Conservation (phyloP, 2,329 filamentous ascomycete genomes). For the Chrysoporthe cubensis region DNA sequence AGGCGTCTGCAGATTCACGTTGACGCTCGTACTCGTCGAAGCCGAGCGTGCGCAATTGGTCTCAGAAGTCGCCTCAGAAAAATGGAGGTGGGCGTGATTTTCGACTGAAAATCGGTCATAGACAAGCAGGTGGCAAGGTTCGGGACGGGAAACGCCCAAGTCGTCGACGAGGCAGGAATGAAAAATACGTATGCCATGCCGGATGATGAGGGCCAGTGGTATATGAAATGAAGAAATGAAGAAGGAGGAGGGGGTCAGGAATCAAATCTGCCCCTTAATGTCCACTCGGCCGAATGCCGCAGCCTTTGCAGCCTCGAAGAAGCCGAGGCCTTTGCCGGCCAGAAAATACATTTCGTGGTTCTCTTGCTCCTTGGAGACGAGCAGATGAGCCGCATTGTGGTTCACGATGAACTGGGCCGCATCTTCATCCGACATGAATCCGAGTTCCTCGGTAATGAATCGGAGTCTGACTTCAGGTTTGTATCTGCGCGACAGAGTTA, state of each 20-base stretch:
- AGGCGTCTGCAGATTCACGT: not conserved
- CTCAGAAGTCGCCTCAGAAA: not conserved
- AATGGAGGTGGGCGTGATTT: not conserved
- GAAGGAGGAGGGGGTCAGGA: slow-evolving; percentile 15
- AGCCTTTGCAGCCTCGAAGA: slow-evolving; percentile 75
- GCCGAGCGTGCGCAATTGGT: not conserved
- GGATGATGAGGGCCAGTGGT: slow-evolving; percentile 4
- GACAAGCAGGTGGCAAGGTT: slow-evolving; percentile 10
- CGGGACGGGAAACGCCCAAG: slow-evolving; percentile 10
- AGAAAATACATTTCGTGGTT: slow-evolving; percentile 71
- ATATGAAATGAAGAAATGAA: slow-evolving; percentile 15
- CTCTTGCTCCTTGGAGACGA: slow-evolving; percentile 68
- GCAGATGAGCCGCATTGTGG: slow-evolving; percentile 72
- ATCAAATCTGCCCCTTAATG: slow-evolving; percentile 95
- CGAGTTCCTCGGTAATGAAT: slow-evolving; percentile 94
- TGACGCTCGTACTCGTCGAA: not conserved
- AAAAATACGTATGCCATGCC: slow-evolving; percentile 7
- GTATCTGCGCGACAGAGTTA: slow-evolving; percentile 63
- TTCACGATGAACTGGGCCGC: slow-evolving; percentile 90
- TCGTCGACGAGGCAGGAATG: slow-evolving; percentile 13
- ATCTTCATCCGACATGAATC: slow-evolving; percentile 90
- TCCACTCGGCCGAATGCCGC: slow-evolving; percentile 86
- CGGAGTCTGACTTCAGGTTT: slow-evolving; percentile 87
- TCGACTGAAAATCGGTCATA: not conserved
- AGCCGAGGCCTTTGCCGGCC: slow-evolving; percentile 70